Conservation (phyloP, 2,329 filamentous ascomycete species). For the Monosporascus sp. region DNA sequence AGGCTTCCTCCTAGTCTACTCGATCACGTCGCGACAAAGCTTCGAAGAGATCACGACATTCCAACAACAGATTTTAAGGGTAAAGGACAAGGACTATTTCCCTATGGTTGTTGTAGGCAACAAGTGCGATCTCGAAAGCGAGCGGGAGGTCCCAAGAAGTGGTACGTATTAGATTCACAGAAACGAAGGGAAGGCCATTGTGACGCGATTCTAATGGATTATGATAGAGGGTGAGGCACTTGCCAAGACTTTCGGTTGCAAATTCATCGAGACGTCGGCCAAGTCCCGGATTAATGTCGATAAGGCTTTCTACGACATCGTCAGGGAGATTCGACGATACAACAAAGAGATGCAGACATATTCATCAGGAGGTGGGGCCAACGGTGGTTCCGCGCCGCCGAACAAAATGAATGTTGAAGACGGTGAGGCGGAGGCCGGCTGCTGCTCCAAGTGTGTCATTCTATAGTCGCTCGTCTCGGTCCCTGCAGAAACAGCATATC, state of each 20-base stretch:
- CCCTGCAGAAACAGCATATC: constrained; percentile 1
- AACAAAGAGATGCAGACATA: constrained; percentile 97
- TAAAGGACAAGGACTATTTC: constrained; percentile 99
- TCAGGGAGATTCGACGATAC: constrained; percentile 94
- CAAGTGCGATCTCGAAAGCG: constrained; percentile 95
- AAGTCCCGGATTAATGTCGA: constrained; percentile 98
- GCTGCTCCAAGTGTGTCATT: constrained; percentile 81
- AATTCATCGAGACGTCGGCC: constrained; percentile 98
- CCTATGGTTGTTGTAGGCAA: constrained; percentile 98
- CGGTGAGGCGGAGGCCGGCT: constrained; percentile 64
- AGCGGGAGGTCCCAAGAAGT: constrained; percentile 87
- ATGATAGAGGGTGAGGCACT: constrained; percentile 81
- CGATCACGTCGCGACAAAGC: constrained; percentile 93
- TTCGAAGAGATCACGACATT: constrained; percentile 99
- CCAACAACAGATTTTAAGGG: constrained; percentile 95
- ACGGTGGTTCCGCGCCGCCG: constrained; percentile 54
- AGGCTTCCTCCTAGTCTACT: constrained; percentile 96
- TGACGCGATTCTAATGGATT: background rate
- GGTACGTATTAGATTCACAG: constrained; percentile 47
- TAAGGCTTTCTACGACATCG: constrained; percentile 97
- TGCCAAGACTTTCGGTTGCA: constrained; percentile 85
- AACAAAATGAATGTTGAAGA: constrained; percentile 78
- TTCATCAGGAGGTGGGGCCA: constrained; percentile 63
- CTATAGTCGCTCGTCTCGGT: constrained; percentile 56
- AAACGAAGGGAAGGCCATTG: background rate